Percentiles rank a stretch among this genome's conserved stretches.
These are phyloP conservation scores for Mimosa bimucronata DNA, from an alignment of 306 rosid species.

Conservation along the genomic window DNA sequence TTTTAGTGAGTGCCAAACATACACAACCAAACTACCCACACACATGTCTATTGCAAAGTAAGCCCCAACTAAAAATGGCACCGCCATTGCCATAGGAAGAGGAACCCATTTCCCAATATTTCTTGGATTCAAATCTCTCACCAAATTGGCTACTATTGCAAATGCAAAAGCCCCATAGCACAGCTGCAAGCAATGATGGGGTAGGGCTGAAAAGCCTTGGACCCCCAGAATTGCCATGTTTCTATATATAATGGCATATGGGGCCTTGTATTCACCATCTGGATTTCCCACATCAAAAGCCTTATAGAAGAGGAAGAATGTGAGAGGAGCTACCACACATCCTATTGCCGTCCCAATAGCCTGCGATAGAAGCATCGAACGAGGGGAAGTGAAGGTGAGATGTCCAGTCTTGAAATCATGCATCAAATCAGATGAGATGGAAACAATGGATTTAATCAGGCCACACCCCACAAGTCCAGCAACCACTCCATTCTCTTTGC, in stretches of 20 bases:
- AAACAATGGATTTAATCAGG: conserved; percentile 78
- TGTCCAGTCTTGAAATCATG: conserved; percentile 83
- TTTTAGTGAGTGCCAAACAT: conserved; percentile 60
- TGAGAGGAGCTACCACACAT: conserved; percentile 74
- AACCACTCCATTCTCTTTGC: conserved; percentile 62
- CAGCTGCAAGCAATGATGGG: conserved; percentile 75
- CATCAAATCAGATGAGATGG: conserved; percentile 87
- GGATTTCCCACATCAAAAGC: conserved; percentile 81
- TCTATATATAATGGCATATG: conserved; percentile 75
- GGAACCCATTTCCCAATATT: conserved; percentile 68
- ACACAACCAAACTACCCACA: conserved; percentile 75
- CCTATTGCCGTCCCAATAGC: conserved; percentile 85
- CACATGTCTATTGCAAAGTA: conserved; percentile 92
- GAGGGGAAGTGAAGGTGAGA: conserved; percentile 83
- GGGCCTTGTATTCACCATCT: conserved; percentile 78
- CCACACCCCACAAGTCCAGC: conserved; percentile 92
- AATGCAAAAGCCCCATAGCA: conserved; percentile 71
- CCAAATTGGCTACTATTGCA: conserved; percentile 64
- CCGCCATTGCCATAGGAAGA: conserved; percentile 97
- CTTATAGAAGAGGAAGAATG: conserved; percentile 78
- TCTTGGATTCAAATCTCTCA: conserved; percentile 61
- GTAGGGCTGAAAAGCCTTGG: conserved; percentile 83
- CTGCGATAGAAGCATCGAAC: conserved; percentile 79
- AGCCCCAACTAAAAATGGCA: conserved; percentile 84
- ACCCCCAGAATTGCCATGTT: conserved; percentile 88